phyloP scores from a whole-genome alignment of 495 filamentous ascomycete species.

The Penicillium alfredii region DNA sequence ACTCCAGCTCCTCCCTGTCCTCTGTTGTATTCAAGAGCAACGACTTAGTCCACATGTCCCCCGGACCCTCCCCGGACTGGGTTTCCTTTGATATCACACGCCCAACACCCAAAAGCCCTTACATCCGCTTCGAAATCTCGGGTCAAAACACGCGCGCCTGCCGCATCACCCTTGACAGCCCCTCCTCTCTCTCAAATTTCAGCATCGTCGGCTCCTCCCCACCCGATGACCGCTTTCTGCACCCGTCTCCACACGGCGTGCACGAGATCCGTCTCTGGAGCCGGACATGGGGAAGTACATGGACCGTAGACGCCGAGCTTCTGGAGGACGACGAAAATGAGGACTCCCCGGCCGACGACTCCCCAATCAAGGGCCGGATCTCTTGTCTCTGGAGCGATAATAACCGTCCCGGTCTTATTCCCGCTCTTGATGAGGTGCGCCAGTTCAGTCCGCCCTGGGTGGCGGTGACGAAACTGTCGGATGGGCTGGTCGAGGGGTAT shows the following conservation, averaged over 20 bases:
- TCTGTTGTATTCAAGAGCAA: neutral
- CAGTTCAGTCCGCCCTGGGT: slow-evolving; percentile 75
- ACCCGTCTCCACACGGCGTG: slow-evolving; percentile 46
- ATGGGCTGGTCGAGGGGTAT: slow-evolving; percentile 76
- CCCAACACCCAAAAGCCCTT: slow-evolving; percentile 32
- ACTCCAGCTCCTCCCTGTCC: slow-evolving; percentile 31
- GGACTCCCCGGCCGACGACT: slow-evolving; percentile 27
- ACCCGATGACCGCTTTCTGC: slow-evolving; percentile 48
- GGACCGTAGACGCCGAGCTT: slow-evolving; percentile 75
- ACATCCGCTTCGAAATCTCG: slow-evolving; percentile 47
- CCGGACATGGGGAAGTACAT: slow-evolving; percentile 64
- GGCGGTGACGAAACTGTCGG: slow-evolving; percentile 62
- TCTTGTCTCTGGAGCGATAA: slow-evolving; percentile 87
- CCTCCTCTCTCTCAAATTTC: slow-evolving; percentile 56
- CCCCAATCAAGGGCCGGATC: slow-evolving; percentile 57
- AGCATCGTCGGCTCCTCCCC: slow-evolving; percentile 50
- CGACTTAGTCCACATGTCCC: neutral
- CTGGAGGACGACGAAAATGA: slow-evolving; percentile 23
- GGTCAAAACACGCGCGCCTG: slow-evolving; percentile 68
- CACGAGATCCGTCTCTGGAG: slow-evolving; percentile 64
- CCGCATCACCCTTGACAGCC: slow-evolving; percentile 31
- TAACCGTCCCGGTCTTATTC: slow-evolving; percentile 64
- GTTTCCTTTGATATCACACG: slow-evolving; percentile 56
- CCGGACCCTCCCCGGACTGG: slow-evolving; percentile 49
- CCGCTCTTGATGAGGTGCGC: slow-evolving; percentile 76